Evolutionary conservation across 208 protist genomes (phyloP), one percentile per base, ranked within the genome.

Genomic region (Trypanosoma caninum): DNA sequence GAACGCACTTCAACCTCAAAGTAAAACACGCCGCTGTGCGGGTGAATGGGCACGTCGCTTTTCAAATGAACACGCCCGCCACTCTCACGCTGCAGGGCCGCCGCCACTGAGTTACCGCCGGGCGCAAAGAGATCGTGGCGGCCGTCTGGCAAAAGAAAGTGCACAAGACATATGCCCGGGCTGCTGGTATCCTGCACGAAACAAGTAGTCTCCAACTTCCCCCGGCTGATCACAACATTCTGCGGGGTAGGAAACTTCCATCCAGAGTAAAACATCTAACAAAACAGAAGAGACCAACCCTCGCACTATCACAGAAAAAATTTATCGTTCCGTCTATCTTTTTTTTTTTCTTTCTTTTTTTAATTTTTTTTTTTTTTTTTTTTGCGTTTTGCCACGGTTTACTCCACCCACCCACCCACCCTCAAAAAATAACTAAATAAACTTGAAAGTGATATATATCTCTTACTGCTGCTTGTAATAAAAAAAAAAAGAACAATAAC

Each of bases 191-290:
- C 50, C 63, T 84, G 75, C 22, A 70, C 51, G 13, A 84, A 60
- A 38, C 69, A 72, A 2, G 52, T 45, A 3, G 40, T 37, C 16
- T 63, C 66, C n/a, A 46, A 42, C 38, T 63, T 18, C 25, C 52
- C 31, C 1, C 57, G 68, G 34, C 51, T 37, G 14, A 72, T 59
- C n/a, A 69, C 59, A 34, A 82, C 68, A 35, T 53, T 59, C 55
- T 66, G 47, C 35, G 80, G 80, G 10, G 61, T 57, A 2, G 53
- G 46, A 33, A 88, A 71, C 8, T 70, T n/a, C 84, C 84, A 91
- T 40, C 80, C 79, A 0, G 77, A 79, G 60, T 85, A 91, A 50
- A 87, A 89, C 82, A 89, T 89, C 3, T 10, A 38, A 38, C 11
- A 54, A 54, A 18, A 22, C 3, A 33, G 31, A 31, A 57, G 44